Evolutionary conservation across 352 stramenopile species (phyloP), one percentile per base, ranked within the genome.

Genomic region (Phytophthora citrophthora): DNA sequence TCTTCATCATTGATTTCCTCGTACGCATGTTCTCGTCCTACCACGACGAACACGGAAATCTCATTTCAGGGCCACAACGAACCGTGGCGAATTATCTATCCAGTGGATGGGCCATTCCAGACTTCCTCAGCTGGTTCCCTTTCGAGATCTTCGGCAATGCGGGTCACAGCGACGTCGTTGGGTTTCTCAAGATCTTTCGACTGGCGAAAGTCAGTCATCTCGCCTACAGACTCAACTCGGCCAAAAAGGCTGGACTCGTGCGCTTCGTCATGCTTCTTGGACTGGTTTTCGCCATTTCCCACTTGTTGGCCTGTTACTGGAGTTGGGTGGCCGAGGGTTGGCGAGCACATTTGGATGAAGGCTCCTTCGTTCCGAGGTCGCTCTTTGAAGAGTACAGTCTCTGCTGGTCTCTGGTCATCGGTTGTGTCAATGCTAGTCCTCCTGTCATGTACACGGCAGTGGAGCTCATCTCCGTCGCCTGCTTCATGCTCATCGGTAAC

Each of bases 401-500:
- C 9, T 76, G 69, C 40, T 91, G 80, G 82, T 77, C 77, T 1
- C 63, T 91, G 11, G 54, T 89, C 2, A 83, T 89, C 34, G 82
- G 80, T 11, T 87, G 70, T 16, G 49, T 91, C 5, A 90, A 90
- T 49, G 75, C 79, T 8, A 89, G 79, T 57, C 81, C 79, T 20
- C 81, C 81, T 1, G 18, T 49, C 0, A 88, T 88, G 78, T 86
- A 75, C 64, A 68, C 76, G 8, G 39, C 69, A 0, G 38, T 67
- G 0, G 77, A 91, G 41, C 60, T 85, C 12, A 54, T 89, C 16
- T 85, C 77, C 0, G 77, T 90, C 16, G 77, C 76, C 2, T 62
- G 73, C 18, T 87, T 91, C 57, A 91, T 91, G 81, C 60, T 90
- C 6, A 69, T 89, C 13, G 79, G 81, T 1, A 90, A 90, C 40